phyloP scores from a whole-genome alignment of 2,329 filamentous ascomycete species.

The Penicillium sp. region DNA sequence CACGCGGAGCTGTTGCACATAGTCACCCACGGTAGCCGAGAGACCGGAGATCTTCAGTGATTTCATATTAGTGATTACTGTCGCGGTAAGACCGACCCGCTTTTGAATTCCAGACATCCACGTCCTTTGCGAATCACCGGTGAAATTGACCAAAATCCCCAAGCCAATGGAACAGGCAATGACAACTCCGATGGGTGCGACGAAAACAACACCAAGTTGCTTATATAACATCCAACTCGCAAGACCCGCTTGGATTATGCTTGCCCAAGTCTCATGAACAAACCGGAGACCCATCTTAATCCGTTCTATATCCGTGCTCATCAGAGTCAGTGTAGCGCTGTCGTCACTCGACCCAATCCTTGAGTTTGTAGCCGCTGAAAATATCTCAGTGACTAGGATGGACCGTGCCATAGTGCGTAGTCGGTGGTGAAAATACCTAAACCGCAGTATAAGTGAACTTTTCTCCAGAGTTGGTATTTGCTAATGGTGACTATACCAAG shows the following conservation, averaged over 20 bases:
- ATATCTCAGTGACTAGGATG: background rate
- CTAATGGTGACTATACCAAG: constrained; percentile 22
- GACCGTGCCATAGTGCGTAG: background rate
- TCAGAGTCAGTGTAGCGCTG: background rate
- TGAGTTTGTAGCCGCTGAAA: background rate
- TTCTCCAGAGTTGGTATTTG: background rate
- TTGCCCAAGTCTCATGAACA: constrained; percentile 19
- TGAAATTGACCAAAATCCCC: constrained; percentile 22
- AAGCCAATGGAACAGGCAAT: constrained; percentile 21
- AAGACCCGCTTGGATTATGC: constrained; percentile 8
- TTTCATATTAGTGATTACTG: constrained; percentile 42
- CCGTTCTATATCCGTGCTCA: background rate
- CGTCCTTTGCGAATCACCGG: constrained; percentile 16
- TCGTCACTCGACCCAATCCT: background rate
- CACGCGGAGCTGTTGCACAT: constrained; percentile 37
- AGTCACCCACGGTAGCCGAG: constrained; percentile 25
- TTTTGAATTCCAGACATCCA: constrained; percentile 27
- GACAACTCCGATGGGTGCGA: constrained; percentile 9
- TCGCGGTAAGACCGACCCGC: constrained; percentile 29
- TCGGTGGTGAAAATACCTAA: background rate
- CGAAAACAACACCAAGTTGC: constrained; percentile 3
- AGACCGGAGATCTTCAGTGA: constrained; percentile 43
- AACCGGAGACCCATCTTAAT: background rate
- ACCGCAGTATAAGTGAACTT: background rate
- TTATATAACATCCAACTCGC: constrained; percentile 12